Evolutionary conservation across 2,329 filamentous ascomycete species (phyloP).

Genomic region (Fonsecaea erecta): DNA sequence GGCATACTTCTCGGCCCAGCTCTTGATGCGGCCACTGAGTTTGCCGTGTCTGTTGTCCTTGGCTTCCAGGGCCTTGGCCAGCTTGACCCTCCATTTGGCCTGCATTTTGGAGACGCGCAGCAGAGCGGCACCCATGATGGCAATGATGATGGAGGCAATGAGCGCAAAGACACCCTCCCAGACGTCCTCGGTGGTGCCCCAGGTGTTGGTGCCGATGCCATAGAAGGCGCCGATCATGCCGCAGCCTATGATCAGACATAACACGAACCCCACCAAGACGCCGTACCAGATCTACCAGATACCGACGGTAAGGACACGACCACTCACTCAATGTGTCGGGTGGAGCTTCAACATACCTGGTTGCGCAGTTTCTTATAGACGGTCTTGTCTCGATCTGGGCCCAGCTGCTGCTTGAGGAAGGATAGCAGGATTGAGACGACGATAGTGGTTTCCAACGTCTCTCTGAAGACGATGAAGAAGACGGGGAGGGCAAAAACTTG

Average conservation of each 20-base stretch:
- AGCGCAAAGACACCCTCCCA: conserved; percentile 82
- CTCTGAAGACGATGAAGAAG: conserved; percentile 89
- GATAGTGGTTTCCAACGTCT: conserved; percentile 80
- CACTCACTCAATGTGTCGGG: not conserved
- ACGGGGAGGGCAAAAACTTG: conserved; percentile 79
- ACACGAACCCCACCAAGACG: conserved; percentile 63
- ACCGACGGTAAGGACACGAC: conserved; percentile 4
- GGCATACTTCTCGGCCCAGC: conserved; percentile 74
- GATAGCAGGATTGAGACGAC: conserved; percentile 85
- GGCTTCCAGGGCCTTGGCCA: conserved; percentile 69
- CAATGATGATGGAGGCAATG: conserved; percentile 78
- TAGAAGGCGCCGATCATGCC: conserved; percentile 77
- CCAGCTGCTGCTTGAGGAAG: conserved; percentile 81
- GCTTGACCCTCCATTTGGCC: conserved; percentile 85
- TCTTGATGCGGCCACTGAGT: conserved; percentile 58
- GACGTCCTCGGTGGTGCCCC: conserved; percentile 71
- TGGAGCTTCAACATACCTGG: conserved; percentile 49
- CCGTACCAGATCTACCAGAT: conserved; percentile 68
- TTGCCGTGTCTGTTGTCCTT: conserved; percentile 52
- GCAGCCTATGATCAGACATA: conserved; percentile 68
- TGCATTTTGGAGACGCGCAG: conserved; percentile 82
- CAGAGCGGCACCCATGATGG: conserved; percentile 77
- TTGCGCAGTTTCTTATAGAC: conserved; percentile 70
- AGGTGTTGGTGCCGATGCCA: conserved; percentile 68
- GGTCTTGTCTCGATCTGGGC: conserved; percentile 63